Conservation (phyloP, 257 asterid species). For the Gentiana macrophylla region DNA sequence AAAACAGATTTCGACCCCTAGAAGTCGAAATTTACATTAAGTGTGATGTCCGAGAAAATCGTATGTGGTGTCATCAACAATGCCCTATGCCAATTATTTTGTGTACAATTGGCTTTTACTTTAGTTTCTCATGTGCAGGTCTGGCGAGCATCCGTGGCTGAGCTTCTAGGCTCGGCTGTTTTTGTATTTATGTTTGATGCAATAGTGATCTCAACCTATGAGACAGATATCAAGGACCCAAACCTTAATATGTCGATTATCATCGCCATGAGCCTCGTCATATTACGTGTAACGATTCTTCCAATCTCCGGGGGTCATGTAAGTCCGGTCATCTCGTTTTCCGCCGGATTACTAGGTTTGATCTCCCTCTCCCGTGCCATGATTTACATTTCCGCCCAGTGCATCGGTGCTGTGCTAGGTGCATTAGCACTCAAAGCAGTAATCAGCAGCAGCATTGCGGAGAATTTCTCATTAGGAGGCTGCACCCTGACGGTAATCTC, state of each 20-base stretch:
- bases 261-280: constrained; percentile 34
- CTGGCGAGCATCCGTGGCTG: constrained; percentile 74
- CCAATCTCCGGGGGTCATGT: constrained; percentile 84
- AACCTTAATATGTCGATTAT: constrained; percentile 41
- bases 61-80: no score
- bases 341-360: constrained; percentile 60
- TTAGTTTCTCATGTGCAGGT: no score
- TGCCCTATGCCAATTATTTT: no score
- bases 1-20: no score
- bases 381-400: constrained; percentile 48
- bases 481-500: constrained; percentile 42
- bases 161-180: constrained; percentile 55
- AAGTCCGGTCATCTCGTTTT: constrained; percentile 69
- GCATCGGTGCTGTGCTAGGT: constrained; percentile 50
- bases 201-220: no score
- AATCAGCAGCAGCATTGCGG: constrained; percentile 26
- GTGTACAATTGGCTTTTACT: no score
- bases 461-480: constrained; percentile 54
- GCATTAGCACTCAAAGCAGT: constrained; percentile 66
- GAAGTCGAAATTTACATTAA: no score
- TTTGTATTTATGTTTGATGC: constrained; percentile 61
- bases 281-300: constrained; percentile 58
- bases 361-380: constrained; percentile 56
- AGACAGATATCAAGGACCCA: constrained; percentile 41
- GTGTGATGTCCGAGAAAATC: no score